These are phyloP conservation scores for Aspergillus tanneri DNA, from an alignment of 2,329 filamentous ascomycete species.

Conservation along the genomic window DNA sequence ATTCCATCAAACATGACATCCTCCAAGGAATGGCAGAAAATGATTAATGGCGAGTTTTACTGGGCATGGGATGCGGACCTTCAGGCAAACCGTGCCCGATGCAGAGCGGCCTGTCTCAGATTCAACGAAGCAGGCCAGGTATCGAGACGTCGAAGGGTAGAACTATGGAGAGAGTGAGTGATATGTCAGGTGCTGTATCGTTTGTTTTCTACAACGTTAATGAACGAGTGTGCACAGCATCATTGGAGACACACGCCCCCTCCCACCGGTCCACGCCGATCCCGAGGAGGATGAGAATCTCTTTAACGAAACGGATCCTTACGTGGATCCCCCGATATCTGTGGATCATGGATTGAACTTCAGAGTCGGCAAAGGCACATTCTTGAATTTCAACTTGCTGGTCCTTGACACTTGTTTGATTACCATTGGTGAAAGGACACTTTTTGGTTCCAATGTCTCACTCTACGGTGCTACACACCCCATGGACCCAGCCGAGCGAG, in stretches of 20 bases:
- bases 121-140: slow-evolving; percentile 26
- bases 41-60: slow-evolving; percentile 31
- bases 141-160: slow-evolving; percentile 25
- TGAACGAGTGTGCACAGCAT: slow-evolving; percentile 16
- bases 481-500: slow-evolving; percentile 49
- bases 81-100: slow-evolving; percentile 27
- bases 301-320: slow-evolving; percentile 41
- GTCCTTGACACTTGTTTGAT: slow-evolving; percentile 55
- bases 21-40: slow-evolving; percentile 31
- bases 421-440: slow-evolving; percentile 52
- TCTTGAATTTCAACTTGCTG: slow-evolving; percentile 56
- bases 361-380: slow-evolving; percentile 51
- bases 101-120: slow-evolving; percentile 26
- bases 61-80: slow-evolving; percentile 28
- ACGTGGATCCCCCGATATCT: slow-evolving; percentile 61
- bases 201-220: neutral
- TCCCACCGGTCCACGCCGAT: slow-evolving; percentile 21
- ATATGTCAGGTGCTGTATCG: neutral
- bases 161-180: slow-evolving; percentile 28
- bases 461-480: slow-evolving; percentile 57
- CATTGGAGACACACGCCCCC: slow-evolving; percentile 23
- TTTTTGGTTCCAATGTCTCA: slow-evolving; percentile 54
- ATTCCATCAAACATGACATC: slow-evolving; percentile 14
- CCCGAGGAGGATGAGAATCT: slow-evolving; percentile 23
- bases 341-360: slow-evolving; percentile 69